Percentiles rank a stretch among this genome's conserved stretches.
Evolutionary conservation across 139 green algal genomes (phyloP).

Genomic region (Diplosphaera chodatii): DNA sequence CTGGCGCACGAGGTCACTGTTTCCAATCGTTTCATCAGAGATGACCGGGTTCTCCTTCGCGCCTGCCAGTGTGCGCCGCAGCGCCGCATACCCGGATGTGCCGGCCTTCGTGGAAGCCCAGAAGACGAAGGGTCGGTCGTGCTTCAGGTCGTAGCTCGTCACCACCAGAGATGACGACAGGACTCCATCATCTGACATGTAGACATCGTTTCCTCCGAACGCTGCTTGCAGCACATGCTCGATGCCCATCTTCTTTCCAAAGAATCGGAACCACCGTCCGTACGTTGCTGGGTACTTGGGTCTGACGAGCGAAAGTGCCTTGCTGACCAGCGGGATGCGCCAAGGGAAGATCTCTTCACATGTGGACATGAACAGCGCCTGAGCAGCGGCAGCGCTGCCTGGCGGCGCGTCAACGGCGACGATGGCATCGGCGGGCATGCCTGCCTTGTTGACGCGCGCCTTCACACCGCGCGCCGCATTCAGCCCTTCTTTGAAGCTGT

Average conservation of each 20-base stretch:
- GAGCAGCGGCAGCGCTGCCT: not conserved
- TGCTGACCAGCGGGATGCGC: not conserved
- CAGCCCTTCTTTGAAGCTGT: too few species aligned
- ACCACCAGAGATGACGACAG: not conserved
- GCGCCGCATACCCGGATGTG: not conserved
- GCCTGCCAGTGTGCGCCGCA: not conserved
- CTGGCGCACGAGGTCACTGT: not conserved
- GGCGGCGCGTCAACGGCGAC: too few species aligned
- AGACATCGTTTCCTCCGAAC: not conserved
- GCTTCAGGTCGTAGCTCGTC: not conserved
- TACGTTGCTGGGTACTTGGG: not conserved
- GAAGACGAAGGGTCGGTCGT: not conserved
- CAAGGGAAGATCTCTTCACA: not conserved
- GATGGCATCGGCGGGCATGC: too few species aligned
- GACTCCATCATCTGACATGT: not conserved
- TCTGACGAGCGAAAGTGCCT: not conserved
- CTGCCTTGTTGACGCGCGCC: not conserved
- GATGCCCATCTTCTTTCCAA: not conserved
- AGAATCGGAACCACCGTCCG: too few species aligned
- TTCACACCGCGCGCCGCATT: too few species aligned
- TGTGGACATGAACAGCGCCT: not conserved
- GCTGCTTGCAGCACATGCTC: not conserved
- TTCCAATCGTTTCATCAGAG: too few species aligned
- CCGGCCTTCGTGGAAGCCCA: not conserved
- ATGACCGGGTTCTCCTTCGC: not conserved